Evolutionary conservation across 192 early-diverging fungal species (phyloP).

Genomic region (Oehlia diaphana): DNA sequence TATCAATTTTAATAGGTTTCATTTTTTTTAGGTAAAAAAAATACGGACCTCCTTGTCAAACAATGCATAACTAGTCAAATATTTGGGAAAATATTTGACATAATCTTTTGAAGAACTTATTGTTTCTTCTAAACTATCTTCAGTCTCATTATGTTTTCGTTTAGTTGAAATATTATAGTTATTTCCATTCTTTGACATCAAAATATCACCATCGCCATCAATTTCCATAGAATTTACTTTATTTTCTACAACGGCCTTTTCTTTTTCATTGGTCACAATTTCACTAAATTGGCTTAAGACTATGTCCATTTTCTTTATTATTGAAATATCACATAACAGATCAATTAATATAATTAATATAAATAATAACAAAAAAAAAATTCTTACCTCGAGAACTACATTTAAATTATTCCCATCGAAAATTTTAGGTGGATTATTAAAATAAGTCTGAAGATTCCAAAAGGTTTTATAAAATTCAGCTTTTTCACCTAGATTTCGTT

Average conservation of each 20-base stretch:
- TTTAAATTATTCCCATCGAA: slow-evolving; percentile 42
- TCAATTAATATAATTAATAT: not conserved
- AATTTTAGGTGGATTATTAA: slow-evolving; percentile 65
- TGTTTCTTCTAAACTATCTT: not conserved
- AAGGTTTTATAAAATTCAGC: slow-evolving; percentile 67
- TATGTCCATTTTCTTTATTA: not conserved
- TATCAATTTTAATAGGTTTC: not conserved
- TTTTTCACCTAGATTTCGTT: slow-evolving; percentile 19
- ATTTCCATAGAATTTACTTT: not conserved
- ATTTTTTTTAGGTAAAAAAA: not conserved
- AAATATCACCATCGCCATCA: not conserved
- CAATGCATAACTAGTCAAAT: slow-evolving; percentile 68
- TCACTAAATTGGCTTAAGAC: not conserved
- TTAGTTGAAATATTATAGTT: not conserved
- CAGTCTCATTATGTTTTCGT: not conserved
- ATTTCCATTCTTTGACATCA: not conserved
- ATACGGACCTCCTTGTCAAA: slow-evolving; percentile 68
- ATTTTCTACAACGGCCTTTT: not conserved
- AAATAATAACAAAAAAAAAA: not conserved
- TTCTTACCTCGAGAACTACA: slow-evolving; percentile 35
- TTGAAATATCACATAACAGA: not conserved
- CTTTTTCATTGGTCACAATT: slow-evolving; percentile 2
- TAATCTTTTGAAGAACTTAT: slow-evolving; percentile 19
- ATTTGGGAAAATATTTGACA: slow-evolving; percentile 73
- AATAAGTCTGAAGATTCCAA: slow-evolving; percentile 78